Conservation (phyloP, 2,329 filamentous ascomycete species). For the Fusarium decemcellulare region DNA sequence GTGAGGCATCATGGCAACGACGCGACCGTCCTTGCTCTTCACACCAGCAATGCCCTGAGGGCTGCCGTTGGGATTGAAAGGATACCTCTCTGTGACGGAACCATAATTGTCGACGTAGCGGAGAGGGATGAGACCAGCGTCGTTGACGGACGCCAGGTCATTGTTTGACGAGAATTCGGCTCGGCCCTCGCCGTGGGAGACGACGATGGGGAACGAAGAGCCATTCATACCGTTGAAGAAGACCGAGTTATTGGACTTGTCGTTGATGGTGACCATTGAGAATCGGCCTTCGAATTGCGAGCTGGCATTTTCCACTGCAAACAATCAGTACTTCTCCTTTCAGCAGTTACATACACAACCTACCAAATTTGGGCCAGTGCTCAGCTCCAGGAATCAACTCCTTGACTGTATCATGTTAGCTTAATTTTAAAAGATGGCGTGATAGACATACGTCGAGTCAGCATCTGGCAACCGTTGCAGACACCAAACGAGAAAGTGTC, state of each 20-base stretch:
- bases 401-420: conserved; percentile 36
- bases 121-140: conserved; percentile 80
- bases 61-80: conserved; percentile 89
- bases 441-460: conserved; percentile 69
- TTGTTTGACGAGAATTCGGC: conserved; percentile 76
- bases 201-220: conserved; percentile 47
- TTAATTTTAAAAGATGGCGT: background rate
- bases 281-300: conserved; percentile 48
- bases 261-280: conserved; percentile 46
- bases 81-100: conserved; percentile 86
- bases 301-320: conserved; percentile 76
- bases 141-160: conserved; percentile 68
- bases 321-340: conserved; percentile 6
- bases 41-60: conserved; percentile 87
- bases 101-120: conserved; percentile 86
- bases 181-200: conserved; percentile 72
- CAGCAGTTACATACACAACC: background rate
- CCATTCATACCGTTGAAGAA: conserved; percentile 46
- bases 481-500: conserved; percentile 96
- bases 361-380: conserved; percentile 72
- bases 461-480: conserved; percentile 98
- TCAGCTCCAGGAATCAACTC: conserved; percentile 47
- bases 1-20: conserved; percentile 93
- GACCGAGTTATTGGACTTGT: conserved; percentile 44
- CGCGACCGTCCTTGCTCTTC: conserved; percentile 81